Percentiles rank a stretch among this genome's conserved stretches.
These are phyloP conservation scores for Rostrohypoxylon terebratum DNA, from an alignment of 495 filamentous ascomycete species.

Conservation along the genomic window DNA sequence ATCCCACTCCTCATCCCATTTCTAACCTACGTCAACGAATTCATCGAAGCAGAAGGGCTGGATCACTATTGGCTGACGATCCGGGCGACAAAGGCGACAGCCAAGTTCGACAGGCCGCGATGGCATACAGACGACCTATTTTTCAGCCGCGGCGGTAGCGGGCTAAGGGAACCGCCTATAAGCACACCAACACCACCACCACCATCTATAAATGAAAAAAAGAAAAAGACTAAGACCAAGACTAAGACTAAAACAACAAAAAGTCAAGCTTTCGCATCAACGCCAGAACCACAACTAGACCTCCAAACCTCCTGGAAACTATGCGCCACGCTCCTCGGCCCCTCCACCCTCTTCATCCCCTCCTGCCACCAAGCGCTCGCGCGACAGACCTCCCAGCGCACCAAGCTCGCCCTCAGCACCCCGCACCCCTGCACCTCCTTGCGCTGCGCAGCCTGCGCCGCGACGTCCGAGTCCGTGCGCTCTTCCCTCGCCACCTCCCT, in stretches of 20 bases:
- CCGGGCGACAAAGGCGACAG: slow-evolving; percentile 50
- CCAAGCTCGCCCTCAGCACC: slow-evolving; percentile 31
- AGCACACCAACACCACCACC: background rate
- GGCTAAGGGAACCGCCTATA: slow-evolving; percentile 4
- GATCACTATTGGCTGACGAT: slow-evolving; percentile 53
- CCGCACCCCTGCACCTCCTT: slow-evolving; percentile 48
- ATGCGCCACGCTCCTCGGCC: slow-evolving; percentile 51
- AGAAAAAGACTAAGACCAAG: slow-evolving; percentile 8
- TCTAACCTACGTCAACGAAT: slow-evolving; percentile 42
- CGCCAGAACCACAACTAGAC: slow-evolving; percentile 16
- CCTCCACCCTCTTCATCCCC: slow-evolving; percentile 49
- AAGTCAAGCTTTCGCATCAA: background rate
- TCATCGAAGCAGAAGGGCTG: slow-evolving; percentile 39
- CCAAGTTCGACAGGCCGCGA: slow-evolving; percentile 48
- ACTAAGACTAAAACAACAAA: background rate
- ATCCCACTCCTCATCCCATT: slow-evolving; percentile 45
- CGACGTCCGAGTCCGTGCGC: slow-evolving; percentile 46
- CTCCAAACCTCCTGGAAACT: slow-evolving; percentile 52
- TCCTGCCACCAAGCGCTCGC: slow-evolving; percentile 38
- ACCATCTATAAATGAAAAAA: background rate
- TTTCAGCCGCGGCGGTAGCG: slow-evolving; percentile 39
- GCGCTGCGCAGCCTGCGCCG: slow-evolving; percentile 48
- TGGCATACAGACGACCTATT: slow-evolving; percentile 55
- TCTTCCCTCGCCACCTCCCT: slow-evolving; percentile 36
- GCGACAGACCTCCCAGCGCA: slow-evolving; percentile 26